Evolutionary conservation across 768 basidiomycete species (phyloP).

Genomic region (Coprinellus micaceus): DNA sequence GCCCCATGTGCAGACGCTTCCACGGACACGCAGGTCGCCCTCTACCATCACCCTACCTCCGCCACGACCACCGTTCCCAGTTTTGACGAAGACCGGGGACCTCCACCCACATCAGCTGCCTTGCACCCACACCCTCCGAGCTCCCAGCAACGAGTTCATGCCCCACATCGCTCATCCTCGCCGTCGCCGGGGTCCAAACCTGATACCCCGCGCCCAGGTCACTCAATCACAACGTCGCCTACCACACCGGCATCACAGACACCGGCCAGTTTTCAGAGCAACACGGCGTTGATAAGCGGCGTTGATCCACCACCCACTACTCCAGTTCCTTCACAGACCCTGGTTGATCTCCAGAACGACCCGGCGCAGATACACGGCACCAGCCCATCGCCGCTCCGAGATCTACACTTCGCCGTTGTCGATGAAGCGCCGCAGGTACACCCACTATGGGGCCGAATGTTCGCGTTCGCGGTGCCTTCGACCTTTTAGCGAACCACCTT

Average conservation of each 20-base stretch:
- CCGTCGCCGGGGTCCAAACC: conserved; percentile 54
- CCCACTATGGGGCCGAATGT: conserved; percentile 58
- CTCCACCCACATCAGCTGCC: neutral
- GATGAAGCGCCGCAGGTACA: conserved; percentile 31
- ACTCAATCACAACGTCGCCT: conserved; percentile 52
- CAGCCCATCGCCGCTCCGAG: no score
- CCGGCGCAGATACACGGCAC: no score
- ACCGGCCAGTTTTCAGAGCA: conserved; percentile 48
- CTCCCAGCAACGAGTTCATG: neutral
- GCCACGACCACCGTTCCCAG: conserved; percentile 47
- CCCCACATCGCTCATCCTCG: conserved; percentile 27
- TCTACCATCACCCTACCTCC: conserved; percentile 37
- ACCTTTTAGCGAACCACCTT: neutral
- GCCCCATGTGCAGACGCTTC: conserved; percentile 45
- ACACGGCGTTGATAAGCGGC: conserved; percentile 47
- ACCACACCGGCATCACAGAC: conserved; percentile 61
- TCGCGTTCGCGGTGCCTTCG: conserved; percentile 49
- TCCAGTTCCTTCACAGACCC: no score
- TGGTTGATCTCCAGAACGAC: no score
- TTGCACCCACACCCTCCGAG: conserved; percentile 46
- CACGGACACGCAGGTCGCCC: conserved; percentile 37
- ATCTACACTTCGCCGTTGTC: conserved; percentile 32
- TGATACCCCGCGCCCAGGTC: conserved; percentile 58
- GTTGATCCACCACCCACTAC: conserved; percentile 40
- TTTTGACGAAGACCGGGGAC: conserved; percentile 38